Percentiles rank a stretch among this genome's conserved stretches.
Conservation (phyloP, 2,329 filamentous ascomycete genomes). For the Aureobasidium sp. region DNA sequence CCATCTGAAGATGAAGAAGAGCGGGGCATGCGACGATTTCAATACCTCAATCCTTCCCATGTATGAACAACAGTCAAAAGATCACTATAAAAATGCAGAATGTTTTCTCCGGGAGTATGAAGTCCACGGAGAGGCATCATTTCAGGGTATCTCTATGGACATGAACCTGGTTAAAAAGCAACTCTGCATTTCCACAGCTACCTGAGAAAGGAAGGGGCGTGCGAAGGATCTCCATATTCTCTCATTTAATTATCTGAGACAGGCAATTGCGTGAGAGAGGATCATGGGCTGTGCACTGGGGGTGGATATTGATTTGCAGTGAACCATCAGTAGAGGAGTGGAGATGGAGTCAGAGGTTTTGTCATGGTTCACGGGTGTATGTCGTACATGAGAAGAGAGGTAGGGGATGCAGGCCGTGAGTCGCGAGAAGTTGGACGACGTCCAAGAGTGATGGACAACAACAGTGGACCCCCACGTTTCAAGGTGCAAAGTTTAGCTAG, state of each 20-base stretch:
- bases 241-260: constrained; percentile 6
- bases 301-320: background rate
- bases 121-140: too few relatives aligned
- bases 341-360: background rate
- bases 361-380: constrained; percentile 4
- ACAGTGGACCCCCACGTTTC: constrained; percentile 5
- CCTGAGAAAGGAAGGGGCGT: background rate
- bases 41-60: too few relatives aligned
- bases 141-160: too few relatives aligned
- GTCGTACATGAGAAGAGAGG: background rate
- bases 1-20: too few relatives aligned
- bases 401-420: background rate
- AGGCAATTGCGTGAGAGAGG: constrained; percentile 3
- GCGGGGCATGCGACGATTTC: too few relatives aligned
- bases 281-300: background rate
- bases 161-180: too few relatives aligned
- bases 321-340: background rate
- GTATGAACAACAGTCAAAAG: too few relatives aligned
- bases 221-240: background rate
- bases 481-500: constrained; percentile 1
- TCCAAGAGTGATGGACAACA: background rate
- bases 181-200: background rate
- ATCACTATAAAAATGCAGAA: too few relatives aligned
- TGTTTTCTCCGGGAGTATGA: too few relatives aligned
- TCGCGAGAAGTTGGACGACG: background rate